Evolutionary conservation across 2,329 filamentous ascomycete species (phyloP).

Genomic region (Colletotrichum eremochloae): DNA sequence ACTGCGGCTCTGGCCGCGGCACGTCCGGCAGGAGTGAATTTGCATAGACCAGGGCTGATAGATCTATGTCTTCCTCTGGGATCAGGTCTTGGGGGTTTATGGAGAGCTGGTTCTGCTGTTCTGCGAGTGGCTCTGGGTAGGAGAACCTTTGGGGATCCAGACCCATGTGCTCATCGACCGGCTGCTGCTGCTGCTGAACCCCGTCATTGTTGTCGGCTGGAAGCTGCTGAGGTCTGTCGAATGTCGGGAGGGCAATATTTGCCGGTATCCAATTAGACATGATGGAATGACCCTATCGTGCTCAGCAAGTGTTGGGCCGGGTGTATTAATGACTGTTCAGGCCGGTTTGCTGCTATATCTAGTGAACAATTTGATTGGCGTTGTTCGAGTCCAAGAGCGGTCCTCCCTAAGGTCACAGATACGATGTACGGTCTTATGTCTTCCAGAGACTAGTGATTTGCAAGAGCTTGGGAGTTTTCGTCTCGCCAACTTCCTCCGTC

Average conservation of each 20-base stretch:
- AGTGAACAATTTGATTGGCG: background rate
- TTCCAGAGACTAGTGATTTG: background rate
- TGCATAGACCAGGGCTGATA: background rate
- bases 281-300: background rate
- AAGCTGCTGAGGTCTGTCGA: background rate
- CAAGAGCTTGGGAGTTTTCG: background rate
- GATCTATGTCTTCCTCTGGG: background rate
- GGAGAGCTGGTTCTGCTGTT: background rate
- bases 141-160: no score
- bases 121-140: background rate
- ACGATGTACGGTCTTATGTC: background rate
- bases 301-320: background rate
- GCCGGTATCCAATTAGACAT: conserved; percentile 25
- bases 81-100: background rate
- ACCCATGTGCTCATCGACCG: background rate
- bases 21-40: background rate
- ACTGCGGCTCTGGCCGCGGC: background rate
- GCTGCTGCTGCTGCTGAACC: conserved; percentile 2
- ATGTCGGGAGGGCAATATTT: conserved; percentile 27
- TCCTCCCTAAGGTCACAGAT: background rate
- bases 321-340: background rate
- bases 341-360: background rate
- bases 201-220: background rate
- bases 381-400: background rate
- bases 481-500: background rate